Evolutionary conservation across 2,329 filamentous ascomycete genomes (phyloP).

Genomic region (Epicoccum sorghinum): DNA sequence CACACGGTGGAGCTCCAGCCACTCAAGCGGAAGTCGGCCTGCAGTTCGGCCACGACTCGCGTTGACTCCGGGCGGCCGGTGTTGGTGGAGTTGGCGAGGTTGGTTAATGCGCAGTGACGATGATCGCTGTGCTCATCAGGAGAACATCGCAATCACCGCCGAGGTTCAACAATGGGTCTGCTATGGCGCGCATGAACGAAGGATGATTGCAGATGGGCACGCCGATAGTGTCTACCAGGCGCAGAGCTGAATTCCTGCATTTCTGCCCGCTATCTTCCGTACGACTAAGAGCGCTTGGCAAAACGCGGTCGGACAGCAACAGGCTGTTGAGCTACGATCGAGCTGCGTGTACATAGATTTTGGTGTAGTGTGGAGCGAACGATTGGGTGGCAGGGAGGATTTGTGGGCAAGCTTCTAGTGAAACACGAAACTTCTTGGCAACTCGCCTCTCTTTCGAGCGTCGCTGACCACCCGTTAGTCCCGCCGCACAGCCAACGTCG

Average conservation of each 20-base stretch:
- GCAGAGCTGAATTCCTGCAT: neutral
- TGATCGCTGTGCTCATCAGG: slow-evolving; percentile 18
- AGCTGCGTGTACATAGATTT: slow-evolving; percentile 31
- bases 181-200: slow-evolving; percentile 13
- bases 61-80: slow-evolving; percentile 8
- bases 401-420: slow-evolving; percentile 27
- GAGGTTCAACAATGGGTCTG: slow-evolving; percentile 10
- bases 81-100: slow-evolving; percentile 7
- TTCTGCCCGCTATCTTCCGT: neutral
- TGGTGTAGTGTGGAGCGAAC: slow-evolving; percentile 21
- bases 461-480: slow-evolving; percentile 24
- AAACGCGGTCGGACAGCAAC: slow-evolving; percentile 21
- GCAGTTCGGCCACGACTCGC: slow-evolving; percentile 11
- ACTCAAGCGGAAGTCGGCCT: slow-evolving; percentile 9
- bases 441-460: slow-evolving; percentile 17
- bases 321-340: slow-evolving; percentile 26
- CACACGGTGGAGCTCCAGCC: slow-evolving; percentile 14
- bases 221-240: too few species aligned
- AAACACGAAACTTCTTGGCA: slow-evolving; percentile 26
- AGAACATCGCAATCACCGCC: slow-evolving; percentile 23
- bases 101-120: slow-evolving; percentile 16
- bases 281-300: neutral
- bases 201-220: slow-evolving; percentile 8
- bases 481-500: slow-evolving; percentile 15
- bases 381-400: slow-evolving; percentile 21